Percentiles rank a stretch among this genome's conserved stretches.
Evolutionary conservation across 345 rosid species (phyloP).

Genomic region (Stellera chamaejasme): DNA sequence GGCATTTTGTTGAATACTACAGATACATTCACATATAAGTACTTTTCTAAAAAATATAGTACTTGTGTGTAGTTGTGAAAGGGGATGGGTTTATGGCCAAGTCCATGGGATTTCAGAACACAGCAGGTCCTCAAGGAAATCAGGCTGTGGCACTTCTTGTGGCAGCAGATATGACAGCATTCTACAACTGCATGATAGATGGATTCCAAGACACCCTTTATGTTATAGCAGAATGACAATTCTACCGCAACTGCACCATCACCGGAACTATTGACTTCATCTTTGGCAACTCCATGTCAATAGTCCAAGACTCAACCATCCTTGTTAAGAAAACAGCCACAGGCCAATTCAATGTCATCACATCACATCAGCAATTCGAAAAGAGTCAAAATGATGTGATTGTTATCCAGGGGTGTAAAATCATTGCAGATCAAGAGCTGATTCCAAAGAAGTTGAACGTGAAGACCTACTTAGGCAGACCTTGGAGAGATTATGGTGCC

Average conservation of each 20-base stretch:
- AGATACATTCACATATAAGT: neutral
- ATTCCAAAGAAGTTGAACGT: conserved; percentile 19
- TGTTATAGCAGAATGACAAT: conserved; percentile 43
- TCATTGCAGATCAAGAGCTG: conserved; percentile 43
- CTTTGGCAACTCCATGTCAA: conserved; percentile 48
- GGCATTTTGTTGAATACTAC: neutral
- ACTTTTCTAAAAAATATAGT: neutral
- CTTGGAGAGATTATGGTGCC: conserved; percentile 39
- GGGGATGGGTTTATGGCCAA: conserved; percentile 53
- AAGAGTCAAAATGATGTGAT: conserved; percentile 23
- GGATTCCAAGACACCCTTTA: conserved; percentile 70
- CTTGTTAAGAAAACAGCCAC: conserved; percentile 36
- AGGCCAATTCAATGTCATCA: conserved; percentile 37
- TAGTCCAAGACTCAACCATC: conserved; percentile 59
- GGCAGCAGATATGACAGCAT: conserved; percentile 37
- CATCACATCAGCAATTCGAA: conserved; percentile 31
- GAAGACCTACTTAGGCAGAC: conserved; percentile 43
- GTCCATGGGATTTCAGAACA: conserved; percentile 58
- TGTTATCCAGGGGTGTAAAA: conserved; percentile 52
- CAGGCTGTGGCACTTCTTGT: conserved; percentile 68
- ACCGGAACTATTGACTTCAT: conserved; percentile 72
- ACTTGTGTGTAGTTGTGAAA: conserved; percentile 30
- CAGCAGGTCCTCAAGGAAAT: conserved; percentile 56
- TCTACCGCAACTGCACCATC: conserved; percentile 54
- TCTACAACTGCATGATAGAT: conserved; percentile 55